phyloP scores from a whole-genome alignment of 192 early-diverging fungal genomes.

The Rhizophagus sp. region DNA sequence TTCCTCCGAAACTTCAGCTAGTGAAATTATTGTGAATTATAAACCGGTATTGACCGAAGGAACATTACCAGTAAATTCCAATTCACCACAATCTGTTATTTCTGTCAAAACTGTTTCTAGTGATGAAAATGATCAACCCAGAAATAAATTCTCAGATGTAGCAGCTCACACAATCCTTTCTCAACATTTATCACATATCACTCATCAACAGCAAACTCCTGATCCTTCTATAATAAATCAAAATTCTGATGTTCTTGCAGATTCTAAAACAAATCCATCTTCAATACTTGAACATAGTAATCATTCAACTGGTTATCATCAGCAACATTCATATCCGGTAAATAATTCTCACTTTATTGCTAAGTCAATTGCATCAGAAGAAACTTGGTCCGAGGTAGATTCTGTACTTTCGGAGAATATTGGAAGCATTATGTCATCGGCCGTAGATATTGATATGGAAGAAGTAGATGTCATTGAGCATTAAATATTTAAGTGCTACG shows the following conservation, averaged over 20 bases:
- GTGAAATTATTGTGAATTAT: not conserved
- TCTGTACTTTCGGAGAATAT: slow-evolving; percentile 10
- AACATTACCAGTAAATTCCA: not conserved
- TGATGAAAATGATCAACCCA: not conserved
- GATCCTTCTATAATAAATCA: not conserved
- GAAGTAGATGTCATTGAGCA: slow-evolving; percentile 11
- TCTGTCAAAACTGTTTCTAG: not conserved
- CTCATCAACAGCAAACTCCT: not conserved
- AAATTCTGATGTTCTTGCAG: not conserved
- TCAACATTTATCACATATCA: slow-evolving; percentile 11
- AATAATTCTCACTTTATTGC: too few relatives aligned
- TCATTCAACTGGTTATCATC: not conserved
- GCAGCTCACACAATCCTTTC: not conserved
- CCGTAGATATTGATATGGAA: slow-evolving; percentile 17
- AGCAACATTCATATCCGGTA: not conserved
- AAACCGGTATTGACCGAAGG: not conserved
- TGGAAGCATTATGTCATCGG: slow-evolving; percentile 16
- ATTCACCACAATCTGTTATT: not conserved
- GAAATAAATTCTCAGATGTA: not conserved
- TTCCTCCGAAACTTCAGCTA: not conserved
- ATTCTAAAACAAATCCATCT: not conserved
- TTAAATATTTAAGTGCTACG: not conserved
- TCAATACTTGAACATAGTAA: too few relatives aligned
- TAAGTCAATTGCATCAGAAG: slow-evolving; percentile 7
- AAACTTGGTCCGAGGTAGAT: slow-evolving; percentile 14